Evolutionary conservation across 164 flowering plant species (phyloP), one percentile per base, ranked within the genome.

Genomic region (Piper betle): DNA sequence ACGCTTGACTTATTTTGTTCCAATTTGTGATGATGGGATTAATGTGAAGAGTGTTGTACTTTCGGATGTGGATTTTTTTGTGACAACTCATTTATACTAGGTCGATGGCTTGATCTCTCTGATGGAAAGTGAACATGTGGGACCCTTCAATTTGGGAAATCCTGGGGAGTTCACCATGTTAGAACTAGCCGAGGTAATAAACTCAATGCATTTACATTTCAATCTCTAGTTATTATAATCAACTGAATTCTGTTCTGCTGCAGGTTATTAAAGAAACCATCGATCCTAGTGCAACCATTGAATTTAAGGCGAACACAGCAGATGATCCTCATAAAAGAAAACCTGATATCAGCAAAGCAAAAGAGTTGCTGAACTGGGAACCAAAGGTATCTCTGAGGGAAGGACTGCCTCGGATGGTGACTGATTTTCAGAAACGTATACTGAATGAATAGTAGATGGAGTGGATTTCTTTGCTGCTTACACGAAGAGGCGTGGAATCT

Each of bases 141-240:
- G 96, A 18, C 97, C 97, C 56, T 88, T 91, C 76, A 91, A 91
- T 70, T 74, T 91, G 66, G 97, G 97, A 18, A 91, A 91, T 72
- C 97, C 96, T 9, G 97, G 96, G 52, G 94, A 91, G 69, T 91
- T 91, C 74, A 88, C 94, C 52, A 86, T 91, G 97, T 73, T 91
- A 43, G 96, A 91, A 75, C 94, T 91, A 59, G 97, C 97, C 6
- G 84, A 91, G 94, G 97, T 91, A 68, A 11, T 37, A 55, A 25
- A 41, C 53, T 50, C 9, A 5, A 18, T 37, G 8, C 18, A 39
- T 39, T 38, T 33, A 38, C 39, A 16, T 61, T 52, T n/a, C 7
- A 19, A 17, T 37, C n/a, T 61, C 46, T 37, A 8, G 39, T 25
- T 43, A 60, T 52, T 52, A 20, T 61, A 19, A 39, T 38, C 10